These are phyloP conservation scores for Mucor indicus DNA, from an alignment of 371 early-diverging fungal species.

Conservation along the genomic window DNA sequence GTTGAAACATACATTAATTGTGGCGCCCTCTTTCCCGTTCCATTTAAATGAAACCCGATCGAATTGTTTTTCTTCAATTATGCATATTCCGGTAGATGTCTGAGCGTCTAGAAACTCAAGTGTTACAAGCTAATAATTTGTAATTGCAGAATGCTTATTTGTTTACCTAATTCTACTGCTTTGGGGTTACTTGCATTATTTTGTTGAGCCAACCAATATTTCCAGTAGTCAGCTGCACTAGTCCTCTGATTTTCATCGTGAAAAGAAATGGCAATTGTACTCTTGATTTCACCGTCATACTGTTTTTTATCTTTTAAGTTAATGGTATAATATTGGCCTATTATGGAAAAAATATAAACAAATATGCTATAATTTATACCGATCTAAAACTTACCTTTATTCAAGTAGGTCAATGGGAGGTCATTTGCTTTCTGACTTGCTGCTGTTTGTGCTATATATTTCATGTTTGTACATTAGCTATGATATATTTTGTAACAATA, in stretches of 20 bases:
- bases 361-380: too few species aligned
- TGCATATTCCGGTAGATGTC: conserved; percentile 17
- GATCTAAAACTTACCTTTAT: conserved; percentile 29
- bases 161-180: conserved; percentile 51
- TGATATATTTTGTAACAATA: too few species aligned
- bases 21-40: conserved; percentile 44
- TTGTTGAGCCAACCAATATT: conserved; percentile 78
- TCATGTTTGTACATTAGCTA: too few species aligned
- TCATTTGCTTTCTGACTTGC: conserved; percentile 26
- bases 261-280: conserved; percentile 66
- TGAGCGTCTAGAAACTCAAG: conserved; percentile 8
- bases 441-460: conserved; percentile 27
- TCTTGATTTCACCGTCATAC: conserved; percentile 50
- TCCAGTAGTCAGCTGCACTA: conserved; percentile 70
- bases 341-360: not conserved
- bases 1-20: conserved; percentile 47
- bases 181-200: conserved; percentile 40
- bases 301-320: conserved; percentile 38
- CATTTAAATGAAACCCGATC: conserved; percentile 51
- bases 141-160: too few species aligned
- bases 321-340: conserved; percentile 53
- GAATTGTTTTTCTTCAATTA: conserved; percentile 33
- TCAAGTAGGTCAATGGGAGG: conserved; percentile 22
- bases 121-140: too few species aligned
- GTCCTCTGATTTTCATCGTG: conserved; percentile 70